These are phyloP conservation scores for Zangia roseola DNA, from an alignment of 768 basidiomycete genomes.

Conservation along the genomic window DNA sequence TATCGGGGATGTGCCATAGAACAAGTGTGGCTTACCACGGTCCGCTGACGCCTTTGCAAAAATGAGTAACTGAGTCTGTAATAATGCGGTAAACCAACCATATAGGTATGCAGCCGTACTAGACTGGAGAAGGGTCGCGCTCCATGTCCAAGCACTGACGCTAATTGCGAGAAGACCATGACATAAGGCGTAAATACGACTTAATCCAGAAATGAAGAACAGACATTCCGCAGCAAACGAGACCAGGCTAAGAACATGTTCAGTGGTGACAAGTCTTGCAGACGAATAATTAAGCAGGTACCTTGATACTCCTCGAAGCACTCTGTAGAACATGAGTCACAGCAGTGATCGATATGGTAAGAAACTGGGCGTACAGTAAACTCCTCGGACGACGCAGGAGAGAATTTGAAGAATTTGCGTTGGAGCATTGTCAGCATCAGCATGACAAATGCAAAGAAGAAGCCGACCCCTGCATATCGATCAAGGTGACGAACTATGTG, in stretches of 20 bases:
- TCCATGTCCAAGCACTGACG: conserved; percentile 59
- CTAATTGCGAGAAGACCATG: conserved; percentile 17
- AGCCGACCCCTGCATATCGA: conserved; percentile 40
- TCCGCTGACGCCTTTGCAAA: conserved; percentile 42
- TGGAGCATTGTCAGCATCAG: conserved; percentile 44
- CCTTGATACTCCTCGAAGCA: conserved; percentile 47
- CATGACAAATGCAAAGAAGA: conserved; percentile 51
- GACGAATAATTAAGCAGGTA: conserved; percentile 6
- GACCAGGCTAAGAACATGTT: conserved; percentile 37
- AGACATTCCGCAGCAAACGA: conserved; percentile 50
- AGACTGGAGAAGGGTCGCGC: conserved; percentile 53
- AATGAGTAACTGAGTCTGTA: neutral
- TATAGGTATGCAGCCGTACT: conserved; percentile 52
- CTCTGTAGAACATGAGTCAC: conserved; percentile 27
- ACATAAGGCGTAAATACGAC: neutral
- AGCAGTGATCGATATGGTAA: neutral
- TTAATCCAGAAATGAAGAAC: conserved; percentile 7
- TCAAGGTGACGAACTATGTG: neutral
- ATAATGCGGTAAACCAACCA: conserved; percentile 17
- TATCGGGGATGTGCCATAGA: neutral
- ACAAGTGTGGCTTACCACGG: conserved; percentile 36
- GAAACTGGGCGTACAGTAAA: conserved; percentile 36
- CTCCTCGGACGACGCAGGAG: conserved; percentile 47
- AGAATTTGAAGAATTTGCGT: conserved; percentile 45
- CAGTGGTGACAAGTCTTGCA: neutral